Evolutionary conservation across 305 asterid genomes (phyloP).

Genomic region (Caryopteris hybrid): DNA sequence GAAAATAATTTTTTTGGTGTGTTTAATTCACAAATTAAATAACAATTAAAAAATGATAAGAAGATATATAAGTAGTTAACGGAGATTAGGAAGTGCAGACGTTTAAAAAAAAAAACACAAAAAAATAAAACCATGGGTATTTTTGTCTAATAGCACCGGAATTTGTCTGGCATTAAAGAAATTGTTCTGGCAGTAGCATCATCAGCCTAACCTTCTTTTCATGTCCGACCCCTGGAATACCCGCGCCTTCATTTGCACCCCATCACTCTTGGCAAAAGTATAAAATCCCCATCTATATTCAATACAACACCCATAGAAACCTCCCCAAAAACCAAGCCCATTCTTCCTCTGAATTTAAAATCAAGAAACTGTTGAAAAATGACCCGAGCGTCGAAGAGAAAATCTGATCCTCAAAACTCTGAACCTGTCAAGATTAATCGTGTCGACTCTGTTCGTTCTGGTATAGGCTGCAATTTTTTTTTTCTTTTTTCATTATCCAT

Average conservation of each 20-base stretch:
- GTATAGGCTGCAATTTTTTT: constrained; percentile 18
- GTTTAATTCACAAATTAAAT: too few relatives aligned
- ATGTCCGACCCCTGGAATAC: constrained; percentile 19
- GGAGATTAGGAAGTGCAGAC: too few relatives aligned
- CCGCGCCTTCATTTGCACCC: constrained; percentile 17
- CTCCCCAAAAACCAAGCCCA: constrained; percentile 24
- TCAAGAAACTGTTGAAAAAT: constrained; percentile 12
- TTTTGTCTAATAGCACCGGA: too few relatives aligned
- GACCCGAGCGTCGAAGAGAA: constrained; percentile 62
- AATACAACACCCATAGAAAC: constrained; percentile 20
- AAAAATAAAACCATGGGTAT: too few relatives aligned
- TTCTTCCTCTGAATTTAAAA: background rate
- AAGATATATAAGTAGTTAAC: too few relatives aligned
- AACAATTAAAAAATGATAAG: too few relatives aligned
- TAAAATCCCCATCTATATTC: constrained; percentile 24
- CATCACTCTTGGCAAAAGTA: constrained; percentile 13
- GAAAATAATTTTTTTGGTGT: too few relatives aligned
- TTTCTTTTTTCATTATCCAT: too few relatives aligned
- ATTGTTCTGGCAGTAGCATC: constrained; percentile 5
- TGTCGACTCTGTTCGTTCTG: constrained; percentile 46
- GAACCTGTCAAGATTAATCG: constrained; percentile 37
- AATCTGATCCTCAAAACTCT: constrained; percentile 38
- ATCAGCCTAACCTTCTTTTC: background rate
- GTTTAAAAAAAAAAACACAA: too few relatives aligned
- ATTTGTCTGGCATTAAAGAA: too few relatives aligned